Evolutionary conservation across 306 rosid genomes (phyloP), one percentile per base, ranked within the genome.

Genomic region (Inga oerstediana): DNA sequence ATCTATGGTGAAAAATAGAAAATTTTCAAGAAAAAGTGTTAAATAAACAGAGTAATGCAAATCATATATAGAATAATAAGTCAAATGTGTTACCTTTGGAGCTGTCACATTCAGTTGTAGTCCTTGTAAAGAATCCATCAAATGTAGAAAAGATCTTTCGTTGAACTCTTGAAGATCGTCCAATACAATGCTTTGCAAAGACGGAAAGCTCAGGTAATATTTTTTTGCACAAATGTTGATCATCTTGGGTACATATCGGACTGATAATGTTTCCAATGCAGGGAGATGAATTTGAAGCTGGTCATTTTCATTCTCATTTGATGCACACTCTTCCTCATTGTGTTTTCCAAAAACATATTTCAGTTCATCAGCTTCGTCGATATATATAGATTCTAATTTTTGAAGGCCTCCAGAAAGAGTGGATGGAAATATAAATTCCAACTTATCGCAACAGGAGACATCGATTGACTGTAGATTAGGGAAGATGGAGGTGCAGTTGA

Each of bases 361-460:
- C 16, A 70, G 2, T 1, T 41, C 16, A 0, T 3, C 9, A 19
- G 32, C 49, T 9, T 0, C 0, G 0, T 0, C 0, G 16, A 70
- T 41, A 1, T 0, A 0, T 3, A 70, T 39, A 20, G 5, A 37
- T 39, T 68, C 8, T 19, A 68, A 9, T 9, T 39, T 68, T 39
- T 37, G 15, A 37, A 68, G 48, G 8, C 27, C 74, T 39, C 27
- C 49, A 8, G 14, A 68, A 39, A 16, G 19, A 37, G 13, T 68
- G 27, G 12, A 7, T 16, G 73, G 73, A 77, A 71, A 71, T 20
- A 71, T 10, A 45, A 43, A 44, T 13, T 43, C 56, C 39, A 72
- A 10, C 43, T 44, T 4, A 7, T 13, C 3, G 58, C 59, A 72
- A 0, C n/a, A 0, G 0, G 0, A 0, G 22, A 45, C 4, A n/a